Base-by-base conservation (phyloP, 106 monocot genomes). In the Agapanthus africanus region DNA sequence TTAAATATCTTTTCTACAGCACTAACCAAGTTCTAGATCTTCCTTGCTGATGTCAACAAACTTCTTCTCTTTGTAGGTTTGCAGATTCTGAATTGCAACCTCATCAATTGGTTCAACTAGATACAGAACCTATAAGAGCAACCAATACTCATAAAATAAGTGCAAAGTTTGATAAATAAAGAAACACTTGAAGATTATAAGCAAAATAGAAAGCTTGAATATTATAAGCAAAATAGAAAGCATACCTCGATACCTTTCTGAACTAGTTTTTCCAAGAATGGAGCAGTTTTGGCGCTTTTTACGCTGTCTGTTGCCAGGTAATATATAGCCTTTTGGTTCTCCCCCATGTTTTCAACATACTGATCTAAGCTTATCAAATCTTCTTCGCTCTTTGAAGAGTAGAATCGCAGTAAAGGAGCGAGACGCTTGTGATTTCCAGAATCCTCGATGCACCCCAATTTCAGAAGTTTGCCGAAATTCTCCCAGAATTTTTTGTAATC, bases 1-100 rank as follows among this genome's bases (percentile, higher is more conserved):
- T 38, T 14, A 59, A 56, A 14, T 11, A 32, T 47, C 46, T 54
- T 37, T 37, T 63, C 16, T 15, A 40, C 19, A 47, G 14, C 13
- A 76, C 81, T 77, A 33, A 97, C 97, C 92, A 56, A 97, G 73
- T 73, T 92, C 97, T 32, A 97, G 75, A 68, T 97, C 97, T 74
- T 97, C 97, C 76, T 97, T 97, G 74, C 97, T 97, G 63, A 97
- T 97, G 73, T 97, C 97, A 42, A 97, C 92, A 87, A 97, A 97
- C 61, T 97, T 97, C 80, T 92, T 97, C 68, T 97, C 97, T 57
- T 92, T 92, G 60, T 89, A 97, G 1, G 88, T 97, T 61, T 92
- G 92, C 16, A 92, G 59, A 65, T 91, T 91, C 80, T 97, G 97
- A 39, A 97, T 97, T 11, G 92, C 97, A 78, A 97, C 89, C 74